A percentile compares a stretch with the other conserved stretches of the same genome.
Conservation (phyloP, 1,284 basidiomycete species). For the Leccinum colubrinum region DNA sequence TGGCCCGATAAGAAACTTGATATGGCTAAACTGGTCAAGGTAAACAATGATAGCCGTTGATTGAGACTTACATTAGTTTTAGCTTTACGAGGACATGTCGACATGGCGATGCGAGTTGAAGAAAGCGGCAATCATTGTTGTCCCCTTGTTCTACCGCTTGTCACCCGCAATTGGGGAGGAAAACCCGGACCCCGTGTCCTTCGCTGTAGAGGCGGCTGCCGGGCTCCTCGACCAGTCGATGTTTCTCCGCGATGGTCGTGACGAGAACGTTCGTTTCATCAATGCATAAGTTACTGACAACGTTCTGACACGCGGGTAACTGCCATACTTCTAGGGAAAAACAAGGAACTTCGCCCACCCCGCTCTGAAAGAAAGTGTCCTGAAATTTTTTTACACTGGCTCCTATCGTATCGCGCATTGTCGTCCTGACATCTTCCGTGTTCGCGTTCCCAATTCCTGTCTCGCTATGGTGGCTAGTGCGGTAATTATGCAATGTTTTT, state of each 20-base stretch:
- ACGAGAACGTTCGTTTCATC: background rate
- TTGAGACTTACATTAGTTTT: background rate
- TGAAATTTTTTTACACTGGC: background rate
- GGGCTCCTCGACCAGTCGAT: background rate
- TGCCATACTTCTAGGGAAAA: background rate
- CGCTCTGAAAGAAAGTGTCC: background rate
- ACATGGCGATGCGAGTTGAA: background rate
- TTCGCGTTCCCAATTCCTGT: background rate
- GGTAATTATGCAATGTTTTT: background rate
- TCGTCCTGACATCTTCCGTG: background rate
- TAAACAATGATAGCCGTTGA: background rate
- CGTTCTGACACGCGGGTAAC: background rate
- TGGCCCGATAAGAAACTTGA: background rate
- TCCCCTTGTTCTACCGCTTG: background rate
- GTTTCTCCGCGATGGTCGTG: background rate
- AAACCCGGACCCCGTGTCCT: background rate
- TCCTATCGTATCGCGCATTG: background rate
- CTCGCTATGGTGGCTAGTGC: background rate
- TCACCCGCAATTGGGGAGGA: background rate
- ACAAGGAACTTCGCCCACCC: background rate
- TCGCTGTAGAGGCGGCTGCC: background rate
- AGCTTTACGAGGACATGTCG: background rate
- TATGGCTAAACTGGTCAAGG: background rate
- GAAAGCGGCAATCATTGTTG: background rate
- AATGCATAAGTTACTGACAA: background rate